These are phyloP conservation scores for Pseudogymnoascus sp. DNA, from an alignment of 2,329 filamentous ascomycete genomes.

Conservation along the genomic window DNA sequence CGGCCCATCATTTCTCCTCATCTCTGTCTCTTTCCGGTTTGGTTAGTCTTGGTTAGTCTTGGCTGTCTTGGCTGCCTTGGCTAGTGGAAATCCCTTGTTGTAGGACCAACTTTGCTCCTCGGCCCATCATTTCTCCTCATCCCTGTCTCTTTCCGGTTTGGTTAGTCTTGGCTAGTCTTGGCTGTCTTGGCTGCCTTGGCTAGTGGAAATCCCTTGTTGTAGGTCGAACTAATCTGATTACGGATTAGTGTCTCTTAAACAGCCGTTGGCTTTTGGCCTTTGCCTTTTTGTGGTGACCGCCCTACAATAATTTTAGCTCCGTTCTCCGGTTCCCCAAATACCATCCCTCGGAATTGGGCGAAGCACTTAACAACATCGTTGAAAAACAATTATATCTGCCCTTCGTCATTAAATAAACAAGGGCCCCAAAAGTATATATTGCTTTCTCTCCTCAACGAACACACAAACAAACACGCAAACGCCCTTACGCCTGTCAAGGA, in stretches of 20 bases:
- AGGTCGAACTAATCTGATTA: too few species aligned
- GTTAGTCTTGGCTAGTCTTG: too few species aligned
- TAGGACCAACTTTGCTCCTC: not conserved
- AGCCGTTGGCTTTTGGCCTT: not conserved
- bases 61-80: not conserved
- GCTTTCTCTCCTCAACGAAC: too few species aligned
- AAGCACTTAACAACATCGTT: not conserved
- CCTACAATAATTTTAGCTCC: not conserved
- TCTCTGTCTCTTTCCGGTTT: not conserved
- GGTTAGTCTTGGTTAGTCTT: not conserved
- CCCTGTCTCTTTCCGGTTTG: not conserved
- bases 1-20: not conserved
- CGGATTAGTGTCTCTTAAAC: too few species aligned
- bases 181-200: not conserved
- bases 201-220: too few species aligned
- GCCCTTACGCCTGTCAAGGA: not conserved
- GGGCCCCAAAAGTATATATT: too few species aligned
- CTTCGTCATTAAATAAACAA: not conserved
- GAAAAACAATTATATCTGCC: not conserved
- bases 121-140: not conserved
- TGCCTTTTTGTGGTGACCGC: too few species aligned
- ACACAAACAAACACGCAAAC: not conserved
- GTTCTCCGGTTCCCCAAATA: not conserved
- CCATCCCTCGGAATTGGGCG: not conserved
- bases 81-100: too few species aligned